Percentiles rank a stretch among this genome's conserved stretches.
Evolutionary conservation across 176 grass and related monocot species (phyloP).

Genomic region (Aegilops longissima): DNA sequence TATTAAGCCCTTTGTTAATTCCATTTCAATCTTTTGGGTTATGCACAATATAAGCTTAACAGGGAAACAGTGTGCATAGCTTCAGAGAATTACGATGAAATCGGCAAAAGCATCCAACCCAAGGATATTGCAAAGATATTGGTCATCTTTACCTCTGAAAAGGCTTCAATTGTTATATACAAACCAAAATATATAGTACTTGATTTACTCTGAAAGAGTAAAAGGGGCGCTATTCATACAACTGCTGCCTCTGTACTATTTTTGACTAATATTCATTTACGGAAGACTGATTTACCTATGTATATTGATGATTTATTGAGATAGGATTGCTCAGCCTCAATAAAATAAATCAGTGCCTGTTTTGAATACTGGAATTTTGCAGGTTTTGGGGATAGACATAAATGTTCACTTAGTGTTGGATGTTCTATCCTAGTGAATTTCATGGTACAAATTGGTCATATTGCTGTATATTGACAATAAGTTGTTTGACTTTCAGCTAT

Average conservation of each 20-base stretch:
- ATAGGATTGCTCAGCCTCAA: neutral
- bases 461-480: neutral
- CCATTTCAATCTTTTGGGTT: neutral
- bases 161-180: neutral
- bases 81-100: neutral
- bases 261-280: too few relatives aligned
- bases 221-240: neutral
- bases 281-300: constrained; percentile 5
- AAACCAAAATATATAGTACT: neutral
- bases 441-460: neutral
- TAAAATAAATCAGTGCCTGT: neutral
- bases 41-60: neutral
- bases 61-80: neutral
- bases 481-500: neutral
- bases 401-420: neutral
- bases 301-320: neutral
- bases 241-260: neutral
- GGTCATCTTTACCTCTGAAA: neutral
- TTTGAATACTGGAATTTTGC: neutral
- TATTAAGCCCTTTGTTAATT: neutral
- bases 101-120: neutral
- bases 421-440: neutral
- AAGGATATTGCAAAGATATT: neutral
- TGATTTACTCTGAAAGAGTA: neutral
- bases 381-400: neutral